Evolutionary conservation across 257 asterid species (phyloP).

Genomic region (Agastache rugosa): DNA sequence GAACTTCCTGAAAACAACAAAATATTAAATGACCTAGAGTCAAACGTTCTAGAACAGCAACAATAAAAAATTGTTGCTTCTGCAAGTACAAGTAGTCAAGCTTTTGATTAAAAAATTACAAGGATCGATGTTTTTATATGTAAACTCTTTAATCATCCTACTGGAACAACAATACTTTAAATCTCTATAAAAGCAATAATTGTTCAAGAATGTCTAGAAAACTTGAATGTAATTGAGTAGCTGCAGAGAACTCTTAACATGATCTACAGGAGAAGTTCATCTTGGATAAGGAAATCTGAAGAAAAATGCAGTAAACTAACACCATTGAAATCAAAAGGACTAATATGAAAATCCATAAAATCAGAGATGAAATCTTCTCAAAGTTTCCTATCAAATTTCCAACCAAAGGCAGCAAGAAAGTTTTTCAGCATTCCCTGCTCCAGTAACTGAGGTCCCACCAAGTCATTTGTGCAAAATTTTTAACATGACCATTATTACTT

Average conservation of each 20-base stretch:
- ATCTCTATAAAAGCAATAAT: not conserved
- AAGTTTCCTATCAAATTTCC: not conserved
- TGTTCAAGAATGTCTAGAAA: not conserved
- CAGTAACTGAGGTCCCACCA: conserved; percentile 9
- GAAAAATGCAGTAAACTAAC: not conserved
- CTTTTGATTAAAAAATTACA: not conserved
- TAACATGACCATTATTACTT: not conserved
- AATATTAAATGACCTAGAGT: not conserved
- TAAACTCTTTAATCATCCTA: not conserved
- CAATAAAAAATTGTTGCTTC: not conserved
- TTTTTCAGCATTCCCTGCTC: not conserved
- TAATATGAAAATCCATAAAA: not conserved
- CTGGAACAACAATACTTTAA: not conserved
- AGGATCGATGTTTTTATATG: not conserved
- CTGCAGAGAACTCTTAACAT: not conserved
- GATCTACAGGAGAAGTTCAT: not conserved
- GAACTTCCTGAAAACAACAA: not conserved
- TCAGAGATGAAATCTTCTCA: not conserved
- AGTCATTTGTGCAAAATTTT: not conserved
- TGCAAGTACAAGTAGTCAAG: conserved; percentile 15
- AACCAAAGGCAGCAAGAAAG: conserved; percentile 13
- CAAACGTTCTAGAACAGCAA: not conserved
- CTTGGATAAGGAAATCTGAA: not conserved
- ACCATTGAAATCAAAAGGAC: not conserved
- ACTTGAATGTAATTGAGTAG: conserved; percentile 5